Evolutionary conservation across 2,329 filamentous ascomycete genomes (phyloP).

Genomic region (Diplodia scrobiculata): DNA sequence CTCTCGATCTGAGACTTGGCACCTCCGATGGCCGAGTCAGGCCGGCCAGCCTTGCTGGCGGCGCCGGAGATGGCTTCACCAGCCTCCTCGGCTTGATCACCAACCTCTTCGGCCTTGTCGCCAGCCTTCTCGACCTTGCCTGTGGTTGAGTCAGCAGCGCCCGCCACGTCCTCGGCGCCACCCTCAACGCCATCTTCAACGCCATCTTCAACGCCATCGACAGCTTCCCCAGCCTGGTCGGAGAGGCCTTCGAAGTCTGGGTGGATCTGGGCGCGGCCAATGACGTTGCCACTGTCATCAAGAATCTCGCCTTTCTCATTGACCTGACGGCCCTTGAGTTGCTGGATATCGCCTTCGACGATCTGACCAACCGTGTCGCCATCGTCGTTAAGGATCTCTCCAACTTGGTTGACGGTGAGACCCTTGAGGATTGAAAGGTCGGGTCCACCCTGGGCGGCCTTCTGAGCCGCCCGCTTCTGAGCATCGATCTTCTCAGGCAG

Average conservation of each 20-base stretch:
- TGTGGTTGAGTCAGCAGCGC: constrained; percentile 2
- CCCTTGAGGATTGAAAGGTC: constrained; percentile 52
- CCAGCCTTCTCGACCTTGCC: not conserved
- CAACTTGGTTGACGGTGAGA: constrained; percentile 51
- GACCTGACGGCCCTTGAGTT: constrained; percentile 53
- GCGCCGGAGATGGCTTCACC: constrained; percentile 37
- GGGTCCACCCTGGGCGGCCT: constrained; percentile 41
- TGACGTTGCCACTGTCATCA: constrained; percentile 57
- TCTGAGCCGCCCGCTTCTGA: constrained; percentile 40
- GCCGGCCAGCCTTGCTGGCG: constrained; percentile 23
- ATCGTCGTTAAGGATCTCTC: constrained; percentile 55
- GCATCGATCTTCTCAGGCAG: constrained; percentile 50
- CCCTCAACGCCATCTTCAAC: constrained; percentile 21
- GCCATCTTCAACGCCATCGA: constrained; percentile 34
- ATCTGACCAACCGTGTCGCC: constrained; percentile 55
- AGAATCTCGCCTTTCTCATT: constrained; percentile 59
- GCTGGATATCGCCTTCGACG: constrained; percentile 51
- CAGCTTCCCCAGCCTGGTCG: constrained; percentile 36
- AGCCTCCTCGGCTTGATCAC: constrained; percentile 2
- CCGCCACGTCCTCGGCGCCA: constrained; percentile 22
- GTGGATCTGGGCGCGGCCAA: constrained; percentile 56
- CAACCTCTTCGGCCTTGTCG: constrained; percentile 28
- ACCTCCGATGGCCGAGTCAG: constrained; percentile 34
- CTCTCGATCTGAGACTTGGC: constrained; percentile 37
- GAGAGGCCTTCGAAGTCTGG: constrained; percentile 44